A percentile compares a stretch with the other conserved stretches of the same genome.
Conservation (phyloP, 345 rosid genomes). For the Mercurialis annua region DNA sequence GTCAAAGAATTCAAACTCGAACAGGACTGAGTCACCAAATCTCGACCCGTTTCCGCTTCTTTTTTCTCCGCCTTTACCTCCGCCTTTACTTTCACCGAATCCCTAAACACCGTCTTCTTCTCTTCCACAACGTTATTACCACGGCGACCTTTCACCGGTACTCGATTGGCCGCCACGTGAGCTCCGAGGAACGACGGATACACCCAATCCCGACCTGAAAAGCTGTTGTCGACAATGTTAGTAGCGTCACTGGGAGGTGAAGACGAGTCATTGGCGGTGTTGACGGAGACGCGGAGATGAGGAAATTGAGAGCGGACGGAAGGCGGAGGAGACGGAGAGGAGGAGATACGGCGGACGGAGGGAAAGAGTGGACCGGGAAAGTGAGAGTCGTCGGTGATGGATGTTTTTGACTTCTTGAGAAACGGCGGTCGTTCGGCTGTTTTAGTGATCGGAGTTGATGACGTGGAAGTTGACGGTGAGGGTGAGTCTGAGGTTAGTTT, state of each 20-base stretch:
- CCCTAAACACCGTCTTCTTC: slow-evolving; percentile 12
- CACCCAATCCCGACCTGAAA: slow-evolving; percentile 57
- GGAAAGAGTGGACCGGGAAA: slow-evolving; percentile 62
- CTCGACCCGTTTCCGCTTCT: slow-evolving; percentile 29
- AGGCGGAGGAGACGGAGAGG: slow-evolving; percentile 25
- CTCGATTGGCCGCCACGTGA: slow-evolving; percentile 42
- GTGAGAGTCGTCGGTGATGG: slow-evolving; percentile 32
- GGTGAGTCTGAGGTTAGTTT: neutral
- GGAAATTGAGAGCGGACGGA: slow-evolving; percentile 11
- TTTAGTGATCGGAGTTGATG: slow-evolving; percentile 21
- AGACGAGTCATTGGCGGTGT: slow-evolving; percentile 6
- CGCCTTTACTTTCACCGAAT: slow-evolving; percentile 13
- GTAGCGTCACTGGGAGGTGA: slow-evolving; percentile 7
- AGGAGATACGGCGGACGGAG: slow-evolving; percentile 42
- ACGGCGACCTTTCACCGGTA: slow-evolving; percentile 35
- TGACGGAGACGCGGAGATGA: slow-evolving; percentile 41
- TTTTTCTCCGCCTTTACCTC: slow-evolving; percentile 26
- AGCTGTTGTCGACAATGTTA: slow-evolving; percentile 11
- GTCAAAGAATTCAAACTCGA: slow-evolving; percentile 26
- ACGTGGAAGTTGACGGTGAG: neutral
- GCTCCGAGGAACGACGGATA: slow-evolving; percentile 60
- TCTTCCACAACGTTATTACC: slow-evolving; percentile 30
- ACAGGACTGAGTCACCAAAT: slow-evolving; percentile 22
- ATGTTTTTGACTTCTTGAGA: slow-evolving; percentile 45
- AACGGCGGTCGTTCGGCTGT: slow-evolving; percentile 51